These are phyloP conservation scores for Penstemon davidsonii DNA, from an alignment of 257 asterid genomes.

Conservation along the genomic window DNA sequence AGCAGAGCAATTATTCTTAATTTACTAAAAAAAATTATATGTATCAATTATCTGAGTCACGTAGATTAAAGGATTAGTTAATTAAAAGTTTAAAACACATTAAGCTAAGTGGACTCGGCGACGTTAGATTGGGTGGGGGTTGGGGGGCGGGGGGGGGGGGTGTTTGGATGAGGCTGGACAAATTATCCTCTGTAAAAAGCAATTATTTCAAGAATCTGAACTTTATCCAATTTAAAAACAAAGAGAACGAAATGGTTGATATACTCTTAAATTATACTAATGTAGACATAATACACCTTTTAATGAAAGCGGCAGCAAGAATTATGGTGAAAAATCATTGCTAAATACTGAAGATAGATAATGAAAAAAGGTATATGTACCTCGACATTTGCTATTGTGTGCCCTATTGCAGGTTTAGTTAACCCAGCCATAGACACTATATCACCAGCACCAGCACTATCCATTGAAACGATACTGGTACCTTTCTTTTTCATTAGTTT, in stretches of 20 bases:
- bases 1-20: background rate
- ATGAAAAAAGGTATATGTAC: constrained; percentile 36
- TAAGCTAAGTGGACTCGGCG: too few relatives aligned
- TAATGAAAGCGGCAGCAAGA: constrained; percentile 20
- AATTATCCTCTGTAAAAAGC: background rate
- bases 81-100: too few relatives aligned
- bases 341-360: background rate
- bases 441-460: constrained; percentile 96
- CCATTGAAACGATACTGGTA: constrained; percentile 65
- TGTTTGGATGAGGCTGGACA: too few relatives aligned
- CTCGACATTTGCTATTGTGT: constrained; percentile 88
- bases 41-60: background rate
- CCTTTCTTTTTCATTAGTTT: constrained; percentile 96
- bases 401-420: constrained; percentile 82
- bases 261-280: constrained; percentile 5
- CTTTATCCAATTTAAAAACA: constrained; percentile 13
- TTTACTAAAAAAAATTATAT: background rate
- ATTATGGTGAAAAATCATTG: constrained; percentile 1
- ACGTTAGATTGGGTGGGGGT: too few relatives aligned
- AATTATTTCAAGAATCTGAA: constrained; percentile 11
- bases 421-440: constrained; percentile 96
- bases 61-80: background rate
- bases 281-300: constrained; percentile 13
- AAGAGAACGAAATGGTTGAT: background rate
- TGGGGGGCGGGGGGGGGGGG: too few relatives aligned